Evolutionary conservation across 2,329 filamentous ascomycete species (phyloP), one percentile per base, ranked within the genome.

Genomic region (Beauveria caledonica): DNA sequence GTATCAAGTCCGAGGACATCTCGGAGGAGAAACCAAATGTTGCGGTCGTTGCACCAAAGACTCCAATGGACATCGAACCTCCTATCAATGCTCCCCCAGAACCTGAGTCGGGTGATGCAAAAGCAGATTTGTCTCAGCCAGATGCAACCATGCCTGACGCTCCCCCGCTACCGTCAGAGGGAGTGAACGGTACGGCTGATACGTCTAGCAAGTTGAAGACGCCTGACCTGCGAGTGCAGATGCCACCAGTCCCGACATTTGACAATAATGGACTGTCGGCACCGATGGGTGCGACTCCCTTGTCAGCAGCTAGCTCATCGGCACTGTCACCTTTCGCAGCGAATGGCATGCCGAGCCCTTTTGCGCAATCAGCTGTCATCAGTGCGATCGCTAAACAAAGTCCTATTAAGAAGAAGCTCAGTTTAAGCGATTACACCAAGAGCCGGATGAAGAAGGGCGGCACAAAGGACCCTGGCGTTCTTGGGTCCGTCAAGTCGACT

Each of bases 371-470:
- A 0, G 66, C 72, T 0, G 67, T 76, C 39, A 82, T 80, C 60
- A 77, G 79, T 15, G 65, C 74, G 9, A 70, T 69, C 6, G 76
- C 76, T 10, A 76, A 78, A 23, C 82, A 83, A 3, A 86, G 83
- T 63, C 85, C 85, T 2, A 74, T 84, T 36, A 86, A 86, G 72
- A 87, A 88, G 76, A 87, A 87, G 70, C 73, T 88, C 42, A 87
- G 83, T 63, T 70, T 87, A 2, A 87, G 84, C 66, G 85, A 87
- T 67, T 88, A 88, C 66, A 59, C 57, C 6, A 85, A 83, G 69
- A 83, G 80, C 64, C 76, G 81, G 55, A 77, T 80, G 73, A 81
- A 80, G 66, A 86, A 84, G 67, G 78, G 78, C 3, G 77, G 78
- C 3, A 77, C 66, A 68, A 66, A 76, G 58, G 65, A 69, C 10